A percentile compares a stretch with the other conserved stretches of the same genome.
These are phyloP conservation scores for Aspergillus pseudotamarii DNA, from an alignment of 2,329 filamentous ascomycete genomes.

Conservation along the genomic window DNA sequence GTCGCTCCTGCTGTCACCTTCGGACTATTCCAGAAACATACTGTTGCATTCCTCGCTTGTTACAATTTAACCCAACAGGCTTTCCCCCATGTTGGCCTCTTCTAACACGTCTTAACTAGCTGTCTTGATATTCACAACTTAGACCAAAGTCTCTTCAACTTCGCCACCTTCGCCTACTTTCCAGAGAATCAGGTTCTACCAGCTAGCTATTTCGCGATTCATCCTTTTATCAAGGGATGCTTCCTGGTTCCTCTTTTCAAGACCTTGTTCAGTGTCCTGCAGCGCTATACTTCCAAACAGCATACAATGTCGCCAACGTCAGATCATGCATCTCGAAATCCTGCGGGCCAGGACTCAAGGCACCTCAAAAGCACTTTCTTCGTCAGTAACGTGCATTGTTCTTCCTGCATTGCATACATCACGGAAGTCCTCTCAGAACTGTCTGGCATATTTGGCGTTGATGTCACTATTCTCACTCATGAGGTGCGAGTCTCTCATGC, in stretches of 20 bases:
- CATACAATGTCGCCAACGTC: constrained; percentile 18
- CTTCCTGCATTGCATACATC: constrained; percentile 51
- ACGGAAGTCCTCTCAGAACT: constrained; percentile 45
- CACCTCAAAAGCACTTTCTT: constrained; percentile 39
- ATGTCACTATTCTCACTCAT: constrained; percentile 48
- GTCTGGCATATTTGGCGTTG: constrained; percentile 37
- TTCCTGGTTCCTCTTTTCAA: not conserved
- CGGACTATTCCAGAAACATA: not conserved
- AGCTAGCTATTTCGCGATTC: not conserved
- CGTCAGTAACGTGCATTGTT: constrained; percentile 53
- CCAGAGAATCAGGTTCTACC: not conserved
- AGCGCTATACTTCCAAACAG: no score
- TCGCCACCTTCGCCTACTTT: not conserved
- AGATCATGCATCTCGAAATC: constrained; percentile 5
- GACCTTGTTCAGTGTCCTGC: no score
- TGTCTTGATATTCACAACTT: not conserved
- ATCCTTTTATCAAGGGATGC: not conserved
- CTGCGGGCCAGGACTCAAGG: constrained; percentile 16
- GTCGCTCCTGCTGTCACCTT: not conserved
- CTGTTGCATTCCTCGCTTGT: not conserved
- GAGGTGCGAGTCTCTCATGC: constrained; percentile 47
- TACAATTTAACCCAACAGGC: not conserved
- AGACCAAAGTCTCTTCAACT: not conserved
- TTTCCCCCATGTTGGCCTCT: not conserved
- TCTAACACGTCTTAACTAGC: not conserved